Conservation (phyloP, 257 asterid species). For the Penstemon barbatus region DNA sequence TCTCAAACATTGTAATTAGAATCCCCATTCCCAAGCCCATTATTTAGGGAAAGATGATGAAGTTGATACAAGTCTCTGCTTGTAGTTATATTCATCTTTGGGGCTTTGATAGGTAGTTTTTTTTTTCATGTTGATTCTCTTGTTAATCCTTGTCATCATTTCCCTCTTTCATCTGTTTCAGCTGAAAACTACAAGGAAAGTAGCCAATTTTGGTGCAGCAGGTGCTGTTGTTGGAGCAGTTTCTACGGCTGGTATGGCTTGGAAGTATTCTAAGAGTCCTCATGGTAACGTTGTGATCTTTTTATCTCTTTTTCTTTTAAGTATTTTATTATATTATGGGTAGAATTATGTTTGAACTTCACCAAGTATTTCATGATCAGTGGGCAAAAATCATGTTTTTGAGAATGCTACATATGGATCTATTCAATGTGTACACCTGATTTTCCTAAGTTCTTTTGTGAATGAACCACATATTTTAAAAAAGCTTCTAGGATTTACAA, state of each 20-base stretch:
- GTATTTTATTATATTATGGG: not conserved
- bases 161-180: slow-evolving; percentile 34
- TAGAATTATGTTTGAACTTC: not conserved
- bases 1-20: no score
- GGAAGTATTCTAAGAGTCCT: slow-evolving; percentile 86
- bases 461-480: not conserved
- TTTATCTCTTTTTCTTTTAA: not conserved
- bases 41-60: no score
- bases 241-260: slow-evolving; percentile 67
- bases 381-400: not conserved
- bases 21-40: no score
- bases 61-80: not conserved
- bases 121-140: not conserved
- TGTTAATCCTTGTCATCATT: slow-evolving; percentile 4
- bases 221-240: slow-evolving; percentile 82
- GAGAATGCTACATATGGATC: no score
- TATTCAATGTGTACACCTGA: not conserved
- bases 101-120: not conserved
- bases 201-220: slow-evolving; percentile 56
- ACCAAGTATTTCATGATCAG: slow-evolving; percentile 1
- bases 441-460: slow-evolving; percentile 9
- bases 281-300: slow-evolving; percentile 54
- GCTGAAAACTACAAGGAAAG: slow-evolving; percentile 81
- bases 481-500: not conserved
- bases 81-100: not conserved